Evolutionary conservation across 805 yeast genomes (phyloP), one percentile per base, ranked within the genome.

Genomic region (Saturnispora sekii): DNA sequence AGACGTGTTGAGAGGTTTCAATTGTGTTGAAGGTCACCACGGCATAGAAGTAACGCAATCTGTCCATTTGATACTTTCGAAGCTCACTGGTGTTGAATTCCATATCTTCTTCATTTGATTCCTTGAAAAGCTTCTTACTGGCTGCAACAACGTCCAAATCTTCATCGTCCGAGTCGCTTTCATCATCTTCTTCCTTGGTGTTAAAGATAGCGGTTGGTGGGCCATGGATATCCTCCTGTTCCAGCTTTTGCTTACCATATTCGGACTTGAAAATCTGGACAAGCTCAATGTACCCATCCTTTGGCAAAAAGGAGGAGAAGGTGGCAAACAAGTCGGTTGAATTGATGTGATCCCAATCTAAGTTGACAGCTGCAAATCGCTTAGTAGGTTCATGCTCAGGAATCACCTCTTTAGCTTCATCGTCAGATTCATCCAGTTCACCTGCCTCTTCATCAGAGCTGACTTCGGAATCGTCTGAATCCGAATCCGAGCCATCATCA

Each of bases 281-380:
- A n/a, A 79, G 76, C 38, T 66, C 60, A 44, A 90, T 81, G 38
- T 68, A 66, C 1, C 95, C 94, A 32, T 74, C 79, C 17, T 76
- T 64, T 15, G 96, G 96, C 17, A 84, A 80, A 65, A 90, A 93
- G 45, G 95, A 78, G 7, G 79, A 67, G 55, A 90, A 87, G 0
- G 97, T 82, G 4, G 95, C 95, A 82, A 85, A 76, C 51, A 90
- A 67, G 60, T 93, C 97, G 4, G 77, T 76, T 0, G 97, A 84
- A 38, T 77, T 74, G n/a, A 93, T 73, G 57, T 93, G 84, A 55
- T 93, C 98, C 98, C 98, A 93, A 60, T 93, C 98, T 74, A 93
- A 69, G 58, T 93, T 93, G 29, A 93, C 97, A 1, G 82, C 96
- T 0, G 98, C 98, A 57, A 93, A 70, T 5, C 84, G 69, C 31